Percentiles rank a stretch among this genome's conserved stretches.
These are phyloP conservation scores for Lepidium aucheri DNA, from an alignment of 345 rosid species.

Conservation along the genomic window DNA sequence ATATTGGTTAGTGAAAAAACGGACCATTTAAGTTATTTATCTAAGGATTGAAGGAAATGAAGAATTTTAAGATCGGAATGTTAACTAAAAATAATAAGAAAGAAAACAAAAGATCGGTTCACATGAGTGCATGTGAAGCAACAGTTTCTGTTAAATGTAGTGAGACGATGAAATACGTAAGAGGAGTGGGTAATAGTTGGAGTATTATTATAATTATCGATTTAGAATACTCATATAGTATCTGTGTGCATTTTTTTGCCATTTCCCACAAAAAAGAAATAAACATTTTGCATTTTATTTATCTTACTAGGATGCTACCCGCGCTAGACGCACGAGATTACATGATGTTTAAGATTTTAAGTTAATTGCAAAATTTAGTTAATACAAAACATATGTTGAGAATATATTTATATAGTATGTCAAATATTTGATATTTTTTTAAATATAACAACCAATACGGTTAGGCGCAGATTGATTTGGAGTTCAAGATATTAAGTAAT, in stretches of 20 bases:
- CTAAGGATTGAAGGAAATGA: not conserved
- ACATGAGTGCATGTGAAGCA: conserved; percentile 29
- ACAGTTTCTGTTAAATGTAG: not conserved
- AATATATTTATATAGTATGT: too few relatives aligned
- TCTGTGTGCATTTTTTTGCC: not conserved
- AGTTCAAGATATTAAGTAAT: too few relatives aligned
- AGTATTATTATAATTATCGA: conserved; percentile 8
- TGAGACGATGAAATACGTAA: conserved; percentile 12
- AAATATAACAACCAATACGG: too few relatives aligned
- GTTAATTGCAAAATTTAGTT: too few relatives aligned
- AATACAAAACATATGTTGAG: too few relatives aligned
- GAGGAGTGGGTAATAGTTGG: conserved; percentile 22
- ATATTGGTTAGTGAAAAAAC: not conserved
- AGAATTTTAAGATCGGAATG: conserved; percentile 16
- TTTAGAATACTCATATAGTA: not conserved
- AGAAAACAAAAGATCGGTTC: not conserved
- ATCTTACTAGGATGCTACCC: too few relatives aligned
- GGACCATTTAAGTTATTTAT: not conserved
- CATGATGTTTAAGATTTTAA: too few relatives aligned
- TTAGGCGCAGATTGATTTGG: too few relatives aligned
- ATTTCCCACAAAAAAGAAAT: not conserved
- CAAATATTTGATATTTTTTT: too few relatives aligned
- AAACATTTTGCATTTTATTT: not conserved
- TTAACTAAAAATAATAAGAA: conserved; percentile 3
- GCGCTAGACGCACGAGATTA: too few relatives aligned